Evolutionary conservation across 768 basidiomycete species (phyloP), one percentile per base, ranked within the genome.

Genomic region (Hydnum rufescens): DNA sequence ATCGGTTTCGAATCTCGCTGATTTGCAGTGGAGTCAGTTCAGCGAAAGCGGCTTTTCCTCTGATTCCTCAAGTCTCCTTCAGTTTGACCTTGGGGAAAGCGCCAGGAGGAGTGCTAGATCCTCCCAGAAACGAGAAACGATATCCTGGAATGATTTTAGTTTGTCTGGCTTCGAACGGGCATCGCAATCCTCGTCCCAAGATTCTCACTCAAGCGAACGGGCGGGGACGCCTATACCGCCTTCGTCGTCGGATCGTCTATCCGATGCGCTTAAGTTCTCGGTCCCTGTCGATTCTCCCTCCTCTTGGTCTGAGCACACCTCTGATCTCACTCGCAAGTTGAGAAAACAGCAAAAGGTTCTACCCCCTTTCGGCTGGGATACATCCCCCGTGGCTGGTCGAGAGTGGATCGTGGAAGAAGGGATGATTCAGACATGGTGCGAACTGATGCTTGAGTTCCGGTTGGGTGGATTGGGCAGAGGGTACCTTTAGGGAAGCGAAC

Each of bases 101-200:
- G 90, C 90, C 25, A 71, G 86, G 56, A 72, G 36, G 13, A 39
- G 22, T 39, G 36, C 22, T 39, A 13, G 36, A 13, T 13, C 13
- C 22, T 22, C 36, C 22, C 36, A 76, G 39, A 90, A 90, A 62
- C 82, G 90, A 30, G 67, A 78, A 52, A 92, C 90, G 0, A 72
- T 96, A 56, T 76, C 78, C 19, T 96, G 90, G 90, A 80, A 76
- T 49, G 89, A 93, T 63, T 95, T 96, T 61, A 85, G 87, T 13
- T 62, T 71, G 0, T 67, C 80, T 8, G 90, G 90, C 2, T 96
- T 96, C 68, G 68, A 80, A 5, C 80, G 88, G 22, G 72, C 70
- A 39, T 39, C 36, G 13, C 13, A 13, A 13, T 39, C 36, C 13
- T 13, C 36, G 22, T 13, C 13, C 13, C 13, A 22, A 13, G 36